Conservation (phyloP, 2,329 filamentous ascomycete species). For the Colletotrichum sp. region DNA sequence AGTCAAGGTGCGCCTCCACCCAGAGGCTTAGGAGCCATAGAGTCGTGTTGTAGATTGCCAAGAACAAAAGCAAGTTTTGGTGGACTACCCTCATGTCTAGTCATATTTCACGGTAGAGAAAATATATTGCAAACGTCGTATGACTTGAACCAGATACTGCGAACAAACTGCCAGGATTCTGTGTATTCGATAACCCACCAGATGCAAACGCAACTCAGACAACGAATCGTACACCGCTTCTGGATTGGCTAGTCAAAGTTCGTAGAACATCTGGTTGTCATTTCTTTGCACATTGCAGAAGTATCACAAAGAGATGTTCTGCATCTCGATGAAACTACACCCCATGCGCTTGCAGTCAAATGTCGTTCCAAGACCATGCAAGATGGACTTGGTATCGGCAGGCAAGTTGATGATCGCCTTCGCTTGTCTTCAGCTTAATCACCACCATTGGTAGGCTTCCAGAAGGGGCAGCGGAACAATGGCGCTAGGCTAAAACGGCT, state of each 20-base stretch:
- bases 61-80: background rate
- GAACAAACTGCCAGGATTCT: background rate
- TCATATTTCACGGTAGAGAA: background rate
- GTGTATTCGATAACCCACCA: background rate
- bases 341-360: background rate
- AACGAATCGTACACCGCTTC: background rate
- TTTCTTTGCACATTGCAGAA: background rate
- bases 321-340: background rate
- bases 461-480: background rate
- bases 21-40: background rate
- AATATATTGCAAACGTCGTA: background rate
- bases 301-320: background rate
- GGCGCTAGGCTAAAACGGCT: background rate
- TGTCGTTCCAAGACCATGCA: background rate
- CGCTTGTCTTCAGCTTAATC: background rate
- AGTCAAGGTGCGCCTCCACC: conserved; percentile 6
- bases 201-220: background rate
- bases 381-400: background rate
- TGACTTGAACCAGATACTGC: background rate
- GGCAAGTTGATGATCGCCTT: background rate
- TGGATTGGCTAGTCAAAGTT: background rate
- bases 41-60: background rate
- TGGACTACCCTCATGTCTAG: background rate
- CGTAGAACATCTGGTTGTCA: background rate
- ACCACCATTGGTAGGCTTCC: background rate